These are phyloP conservation scores for Hanseniaspora mollemarum DNA, from an alignment of 805 yeast genomes.

Conservation along the genomic window DNA sequence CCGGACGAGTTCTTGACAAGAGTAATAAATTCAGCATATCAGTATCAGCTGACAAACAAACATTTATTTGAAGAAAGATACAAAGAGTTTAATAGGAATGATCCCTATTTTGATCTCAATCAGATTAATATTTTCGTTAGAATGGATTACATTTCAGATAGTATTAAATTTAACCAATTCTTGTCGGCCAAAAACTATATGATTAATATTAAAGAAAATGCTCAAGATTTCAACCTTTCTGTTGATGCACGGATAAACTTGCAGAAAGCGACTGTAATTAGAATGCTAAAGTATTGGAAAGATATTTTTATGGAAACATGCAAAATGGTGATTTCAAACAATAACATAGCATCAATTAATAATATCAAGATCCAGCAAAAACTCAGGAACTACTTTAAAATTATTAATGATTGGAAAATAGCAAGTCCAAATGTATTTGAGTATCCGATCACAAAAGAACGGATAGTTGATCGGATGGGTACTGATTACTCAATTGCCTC, in stretches of 20 bases:
- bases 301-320: neutral
- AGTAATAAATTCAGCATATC: neutral
- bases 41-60: neutral
- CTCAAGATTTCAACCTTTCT: neutral
- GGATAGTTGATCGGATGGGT: neutral
- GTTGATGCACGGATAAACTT: neutral
- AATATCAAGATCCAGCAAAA: neutral
- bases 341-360: neutral
- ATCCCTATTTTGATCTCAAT: neutral
- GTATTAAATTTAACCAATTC: neutral
- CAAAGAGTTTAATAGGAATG: neutral
- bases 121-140: neutral
- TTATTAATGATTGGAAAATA: neutral
- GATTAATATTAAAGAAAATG: neutral
- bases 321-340: neutral
- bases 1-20: neutral
- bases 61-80: neutral
- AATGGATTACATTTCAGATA: neutral
- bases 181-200: neutral
- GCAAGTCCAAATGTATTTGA: neutral
- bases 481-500: neutral
- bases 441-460: neutral
- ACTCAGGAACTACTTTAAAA: neutral
- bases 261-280: conserved; percentile 19
- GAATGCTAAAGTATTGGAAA: conserved; percentile 21